Conservation (phyloP, 306 rosid species). For the Glycine tomentella region DNA sequence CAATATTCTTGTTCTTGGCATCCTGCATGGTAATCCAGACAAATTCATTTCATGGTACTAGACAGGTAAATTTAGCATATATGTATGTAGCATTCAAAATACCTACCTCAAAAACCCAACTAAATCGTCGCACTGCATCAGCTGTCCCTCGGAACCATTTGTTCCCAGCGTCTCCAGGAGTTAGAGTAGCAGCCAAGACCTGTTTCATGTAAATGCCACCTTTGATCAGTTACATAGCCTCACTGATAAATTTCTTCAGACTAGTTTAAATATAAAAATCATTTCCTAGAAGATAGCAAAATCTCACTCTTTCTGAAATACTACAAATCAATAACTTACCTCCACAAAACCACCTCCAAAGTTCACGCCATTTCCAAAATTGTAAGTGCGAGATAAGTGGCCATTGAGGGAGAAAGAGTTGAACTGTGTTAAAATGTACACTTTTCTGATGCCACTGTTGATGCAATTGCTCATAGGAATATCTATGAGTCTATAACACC, state of each 20-base stretch:
- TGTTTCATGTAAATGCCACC: constrained; percentile 45
- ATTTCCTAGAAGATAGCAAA: constrained; percentile 8
- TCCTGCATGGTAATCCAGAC: constrained; percentile 58
- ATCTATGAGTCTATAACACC: constrained; percentile 87
- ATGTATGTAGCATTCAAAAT: neutral
- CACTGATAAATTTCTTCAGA: constrained; percentile 18
- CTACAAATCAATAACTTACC: constrained; percentile 51
- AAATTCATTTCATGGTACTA: constrained; percentile 29
- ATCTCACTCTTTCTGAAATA: neutral
- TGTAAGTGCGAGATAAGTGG: constrained; percentile 78
- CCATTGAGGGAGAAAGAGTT: constrained; percentile 92
- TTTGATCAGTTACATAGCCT: constrained; percentile 2
- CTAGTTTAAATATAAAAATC: neutral
- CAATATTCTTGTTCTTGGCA: constrained; percentile 78
- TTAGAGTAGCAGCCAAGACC: constrained; percentile 95
- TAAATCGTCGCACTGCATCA: constrained; percentile 87
- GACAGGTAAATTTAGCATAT: neutral
- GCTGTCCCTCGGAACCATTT: constrained; percentile 94
- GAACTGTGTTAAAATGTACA: constrained; percentile 77
- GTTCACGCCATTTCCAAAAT: constrained; percentile 69
- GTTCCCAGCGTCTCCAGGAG: constrained; percentile 81
- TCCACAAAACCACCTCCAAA: constrained; percentile 86
- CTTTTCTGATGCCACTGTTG: constrained; percentile 83
- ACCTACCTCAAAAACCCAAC: constrained; percentile 85
- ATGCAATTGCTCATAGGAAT: constrained; percentile 94